Conservation (phyloP, 495 filamentous ascomycete species). For the Neurospora sp. region DNA sequence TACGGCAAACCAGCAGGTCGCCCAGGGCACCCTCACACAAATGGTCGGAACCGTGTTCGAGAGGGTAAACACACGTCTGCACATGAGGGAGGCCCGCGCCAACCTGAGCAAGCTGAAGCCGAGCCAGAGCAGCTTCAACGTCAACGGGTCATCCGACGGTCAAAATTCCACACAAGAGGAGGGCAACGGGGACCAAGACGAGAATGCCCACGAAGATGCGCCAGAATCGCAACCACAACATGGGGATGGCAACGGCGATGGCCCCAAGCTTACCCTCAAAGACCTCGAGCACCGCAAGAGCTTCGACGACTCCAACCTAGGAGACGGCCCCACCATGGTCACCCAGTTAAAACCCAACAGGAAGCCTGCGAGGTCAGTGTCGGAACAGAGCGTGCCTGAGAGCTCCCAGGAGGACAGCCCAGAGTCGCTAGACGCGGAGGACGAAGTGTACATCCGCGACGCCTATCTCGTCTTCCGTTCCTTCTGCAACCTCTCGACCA, state of each 20-base stretch:
- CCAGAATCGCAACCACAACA: slow-evolving; percentile 10
- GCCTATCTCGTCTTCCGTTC: slow-evolving; percentile 95
- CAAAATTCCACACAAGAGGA: slow-evolving; percentile 21
- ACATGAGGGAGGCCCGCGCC: slow-evolving; percentile 67
- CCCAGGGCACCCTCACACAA: slow-evolving; percentile 91
- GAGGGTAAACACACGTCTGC: slow-evolving; percentile 74
- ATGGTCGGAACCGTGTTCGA: slow-evolving; percentile 99
- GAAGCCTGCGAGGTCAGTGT: slow-evolving; percentile 48
- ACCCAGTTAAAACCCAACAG: slow-evolving; percentile 59
- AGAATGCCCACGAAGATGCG: slow-evolving; percentile 39
- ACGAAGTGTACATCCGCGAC: slow-evolving; percentile 93
- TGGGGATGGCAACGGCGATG: slow-evolving; percentile 25
- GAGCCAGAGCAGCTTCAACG: slow-evolving; percentile 36
- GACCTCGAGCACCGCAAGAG: slow-evolving; percentile 90
- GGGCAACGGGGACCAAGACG: slow-evolving; percentile 29
- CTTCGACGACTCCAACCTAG: slow-evolving; percentile 84
- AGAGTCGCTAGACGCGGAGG: slow-evolving; percentile 72
- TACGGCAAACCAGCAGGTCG: slow-evolving; percentile 87
- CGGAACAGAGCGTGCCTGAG: slow-evolving; percentile 40
- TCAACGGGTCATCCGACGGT: slow-evolving; percentile 30
- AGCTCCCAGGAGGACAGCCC: slow-evolving; percentile 38
- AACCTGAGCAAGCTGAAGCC: slow-evolving; percentile 41
- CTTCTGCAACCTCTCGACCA: slow-evolving; percentile 95
- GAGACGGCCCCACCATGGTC: slow-evolving; percentile 88
- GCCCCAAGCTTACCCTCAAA: slow-evolving; percentile 82